Percentiles rank a stretch among this genome's conserved stretches.
Evolutionary conservation across 2,329 filamentous ascomycete genomes (phyloP).

Genomic region (Pseudocercospora ulei): DNA sequence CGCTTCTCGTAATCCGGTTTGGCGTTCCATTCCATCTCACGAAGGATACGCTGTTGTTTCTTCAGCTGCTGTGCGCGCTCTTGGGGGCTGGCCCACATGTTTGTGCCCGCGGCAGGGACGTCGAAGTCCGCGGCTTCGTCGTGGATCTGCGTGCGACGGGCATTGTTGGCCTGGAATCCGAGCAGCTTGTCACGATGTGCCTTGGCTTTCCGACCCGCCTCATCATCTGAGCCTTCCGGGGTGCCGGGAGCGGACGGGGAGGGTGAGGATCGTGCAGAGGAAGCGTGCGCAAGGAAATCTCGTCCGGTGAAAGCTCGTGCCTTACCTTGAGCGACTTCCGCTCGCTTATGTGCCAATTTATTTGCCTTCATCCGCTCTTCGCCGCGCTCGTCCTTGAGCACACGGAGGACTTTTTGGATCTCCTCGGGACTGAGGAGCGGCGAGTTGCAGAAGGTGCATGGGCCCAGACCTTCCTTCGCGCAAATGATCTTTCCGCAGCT

Average conservation of each 20-base stretch:
- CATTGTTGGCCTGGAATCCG: slow-evolving; percentile 75
- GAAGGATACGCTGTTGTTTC: slow-evolving; percentile 69
- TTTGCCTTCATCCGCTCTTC: slow-evolving; percentile 77
- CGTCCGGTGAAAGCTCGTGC: slow-evolving; percentile 33
- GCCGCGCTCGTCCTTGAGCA: slow-evolving; percentile 75
- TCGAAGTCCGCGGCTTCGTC: slow-evolving; percentile 75
- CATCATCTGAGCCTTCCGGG: slow-evolving; percentile 33
- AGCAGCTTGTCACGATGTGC: slow-evolving; percentile 74
- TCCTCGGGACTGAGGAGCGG: slow-evolving; percentile 63
- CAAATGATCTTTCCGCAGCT: slow-evolving; percentile 92
- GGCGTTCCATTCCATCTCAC: slow-evolving; percentile 79
- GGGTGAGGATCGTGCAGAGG: slow-evolving; percentile 33
- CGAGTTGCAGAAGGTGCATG: slow-evolving; percentile 79
- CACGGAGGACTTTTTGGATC: slow-evolving; percentile 73
- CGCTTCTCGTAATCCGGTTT: slow-evolving; percentile 83
- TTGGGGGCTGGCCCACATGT: slow-evolving; percentile 74
- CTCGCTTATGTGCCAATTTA: slow-evolving; percentile 56
- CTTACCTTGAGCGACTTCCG: slow-evolving; percentile 49
- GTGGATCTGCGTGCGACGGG: slow-evolving; percentile 68
- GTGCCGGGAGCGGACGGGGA: slow-evolving; percentile 31
- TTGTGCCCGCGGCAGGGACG: slow-evolving; percentile 51
- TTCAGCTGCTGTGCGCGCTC: slow-evolving; percentile 76
- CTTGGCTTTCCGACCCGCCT: slow-evolving; percentile 58
- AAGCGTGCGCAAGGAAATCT: slow-evolving; percentile 32
- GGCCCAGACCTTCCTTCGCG: slow-evolving; percentile 83